A percentile compares a stretch with the other conserved stretches of the same genome.
phyloP scores from a whole-genome alignment of 768 basidiomycete species.

The Suillus americanus region DNA sequence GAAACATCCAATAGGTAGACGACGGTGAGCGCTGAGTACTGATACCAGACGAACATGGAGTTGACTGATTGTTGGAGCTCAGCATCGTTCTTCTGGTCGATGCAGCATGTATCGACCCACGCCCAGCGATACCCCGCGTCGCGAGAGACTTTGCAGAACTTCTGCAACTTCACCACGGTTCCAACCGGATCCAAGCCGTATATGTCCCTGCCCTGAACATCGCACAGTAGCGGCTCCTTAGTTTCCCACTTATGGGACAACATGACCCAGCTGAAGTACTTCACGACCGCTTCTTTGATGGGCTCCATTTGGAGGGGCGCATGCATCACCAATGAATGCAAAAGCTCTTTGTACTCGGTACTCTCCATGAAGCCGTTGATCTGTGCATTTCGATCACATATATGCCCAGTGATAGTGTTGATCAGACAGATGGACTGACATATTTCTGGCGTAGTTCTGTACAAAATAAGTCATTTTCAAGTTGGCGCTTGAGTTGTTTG shows the following conservation, averaged over 20 bases:
- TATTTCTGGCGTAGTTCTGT: background rate
- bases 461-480: background rate
- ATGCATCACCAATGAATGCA: background rate
- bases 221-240: background rate
- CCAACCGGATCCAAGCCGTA: background rate
- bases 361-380: background rate
- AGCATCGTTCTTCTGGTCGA: background rate
- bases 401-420: background rate
- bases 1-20: background rate
- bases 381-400: background rate
- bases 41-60: background rate
- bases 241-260: background rate
- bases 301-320: background rate
- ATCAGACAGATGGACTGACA: background rate
- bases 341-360: background rate
- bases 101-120: background rate
- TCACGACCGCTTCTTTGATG: background rate
- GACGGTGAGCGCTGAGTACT: background rate
- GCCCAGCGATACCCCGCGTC: background rate
- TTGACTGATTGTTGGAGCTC: background rate
- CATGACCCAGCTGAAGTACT: background rate
- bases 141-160: background rate
- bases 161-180: background rate
- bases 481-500: background rate
- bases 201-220: background rate